Evolutionary conservation across 2,329 filamentous ascomycete species (phyloP).

Genomic region (Boeremia lycopersici): DNA sequence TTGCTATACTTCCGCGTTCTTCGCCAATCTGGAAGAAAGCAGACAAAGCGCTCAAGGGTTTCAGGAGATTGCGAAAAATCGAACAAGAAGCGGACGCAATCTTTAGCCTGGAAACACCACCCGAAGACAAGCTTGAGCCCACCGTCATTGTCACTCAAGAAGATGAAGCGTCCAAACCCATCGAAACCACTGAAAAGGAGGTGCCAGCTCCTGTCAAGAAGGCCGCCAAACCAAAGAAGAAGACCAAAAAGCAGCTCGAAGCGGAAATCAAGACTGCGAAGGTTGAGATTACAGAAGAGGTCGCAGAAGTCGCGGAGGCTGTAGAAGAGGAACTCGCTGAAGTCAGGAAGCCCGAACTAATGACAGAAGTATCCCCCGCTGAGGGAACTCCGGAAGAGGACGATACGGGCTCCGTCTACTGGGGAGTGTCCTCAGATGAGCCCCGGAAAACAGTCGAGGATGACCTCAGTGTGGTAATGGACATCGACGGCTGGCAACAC

Average conservation of each 20-base stretch:
- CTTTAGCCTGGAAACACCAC: conserved; percentile 52
- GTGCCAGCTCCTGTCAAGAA: conserved; percentile 37
- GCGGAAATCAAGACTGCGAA: conserved; percentile 55
- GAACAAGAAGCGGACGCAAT: conserved; percentile 85
- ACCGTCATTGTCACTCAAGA: conserved; percentile 50
- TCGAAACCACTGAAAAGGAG: conserved; percentile 44
- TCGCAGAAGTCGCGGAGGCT: conserved; percentile 54
- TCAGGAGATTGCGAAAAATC: conserved; percentile 73
- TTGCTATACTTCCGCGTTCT: conserved; percentile 60
- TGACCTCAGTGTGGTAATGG: conserved; percentile 66
- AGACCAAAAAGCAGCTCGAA: conserved; percentile 77
- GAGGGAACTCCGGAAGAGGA: conserved; percentile 43
- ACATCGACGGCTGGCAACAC: conserved; percentile 73
- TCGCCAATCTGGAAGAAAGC: conserved; percentile 78
- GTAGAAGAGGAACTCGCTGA: conserved; percentile 40
- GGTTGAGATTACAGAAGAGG: conserved; percentile 50
- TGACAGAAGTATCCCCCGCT: conserved; percentile 35
- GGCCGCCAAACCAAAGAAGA: conserved; percentile 68
- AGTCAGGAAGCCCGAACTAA: conserved; percentile 30
- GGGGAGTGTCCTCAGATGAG: conserved; percentile 64
- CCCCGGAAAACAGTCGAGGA: conserved; percentile 70
- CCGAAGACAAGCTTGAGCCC: conserved; percentile 51
- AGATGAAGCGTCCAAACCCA: conserved; percentile 48
- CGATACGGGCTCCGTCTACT: conserved; percentile 60
- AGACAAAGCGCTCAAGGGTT: conserved; percentile 60